Conservation (phyloP, 768 basidiomycete genomes). For the Filobasidium floriforme region DNA sequence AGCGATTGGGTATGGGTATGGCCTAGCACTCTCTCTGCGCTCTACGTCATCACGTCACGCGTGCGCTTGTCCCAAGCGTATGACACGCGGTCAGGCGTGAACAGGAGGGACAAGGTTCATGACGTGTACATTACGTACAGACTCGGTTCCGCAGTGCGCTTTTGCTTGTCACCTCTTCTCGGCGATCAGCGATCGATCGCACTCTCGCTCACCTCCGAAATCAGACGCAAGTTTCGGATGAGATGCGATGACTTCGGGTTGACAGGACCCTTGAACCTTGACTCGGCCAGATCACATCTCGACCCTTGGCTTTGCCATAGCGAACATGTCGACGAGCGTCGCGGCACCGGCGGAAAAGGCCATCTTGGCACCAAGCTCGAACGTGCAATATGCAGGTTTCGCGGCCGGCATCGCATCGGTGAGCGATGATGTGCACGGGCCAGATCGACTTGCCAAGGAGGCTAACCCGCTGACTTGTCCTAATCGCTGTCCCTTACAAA, state of each 20-base stretch:
- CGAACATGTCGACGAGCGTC: background rate
- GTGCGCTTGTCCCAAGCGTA: too few relatives aligned
- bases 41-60: too few relatives aligned
- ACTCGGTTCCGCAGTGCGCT: too few relatives aligned
- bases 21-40: too few relatives aligned
- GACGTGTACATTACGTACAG: too few relatives aligned
- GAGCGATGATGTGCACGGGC: background rate
- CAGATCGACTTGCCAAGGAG: background rate
- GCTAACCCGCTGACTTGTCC: background rate
- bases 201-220: background rate
- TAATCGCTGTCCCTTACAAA: background rate
- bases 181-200: background rate
- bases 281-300: too few relatives aligned
- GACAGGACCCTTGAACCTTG: background rate
- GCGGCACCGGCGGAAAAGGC: background rate
- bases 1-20: too few relatives aligned
- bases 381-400: conserved; percentile 21
- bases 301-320: background rate
- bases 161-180: background rate
- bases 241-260: background rate
- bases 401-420: conserved; percentile 24
- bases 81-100: too few relatives aligned
- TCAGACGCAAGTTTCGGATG: background rate
- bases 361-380: background rate
- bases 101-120: too few relatives aligned